Evolutionary conservation across 192 early-diverging fungal genomes (phyloP), one percentile per base, ranked within the genome.

Genomic region (Paraglomus brasilianum): DNA sequence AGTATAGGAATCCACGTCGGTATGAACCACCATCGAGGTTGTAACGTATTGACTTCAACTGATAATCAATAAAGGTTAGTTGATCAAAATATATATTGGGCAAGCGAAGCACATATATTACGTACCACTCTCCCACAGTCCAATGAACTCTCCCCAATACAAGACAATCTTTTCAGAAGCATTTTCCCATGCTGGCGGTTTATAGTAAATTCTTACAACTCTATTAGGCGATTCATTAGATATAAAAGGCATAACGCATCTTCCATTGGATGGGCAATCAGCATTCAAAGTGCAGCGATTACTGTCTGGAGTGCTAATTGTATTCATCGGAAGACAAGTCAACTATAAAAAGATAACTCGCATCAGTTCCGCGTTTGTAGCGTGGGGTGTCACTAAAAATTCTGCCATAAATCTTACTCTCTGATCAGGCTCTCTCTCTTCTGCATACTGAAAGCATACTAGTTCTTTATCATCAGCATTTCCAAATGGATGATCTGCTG

Each of bases 111-210:
- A 15, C 19, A 42, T 14, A 62, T 21, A 19, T 70, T 1, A 30
- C 76, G 57, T 71, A 87, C 87, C 78, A 44, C 79, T 82, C 78
- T 91, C 88, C 83, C 85, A 91, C 5, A 92, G 78, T 72, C 90
- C 88, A 22, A 83, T 77, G 21, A 88, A 77, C 66, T 90, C 86
- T 10, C 90, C 88, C 49, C 87, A 70, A 75, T 85, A 90, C 17
- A 85, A 66, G 4, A 92, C 74, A 8, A 80, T 73, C 50, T 85
- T 75, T 4, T 79, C 80, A n/a, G 44, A 19, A 53, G 49, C 47
- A 44, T 69, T 41, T 40, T 64, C 47, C 78, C 79, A 85, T 42
- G 64, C 61, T 2, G 81, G 77, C 8, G 74, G 59, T 30, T 77
- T 65, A 52, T 77, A 74, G 51, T 84, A 82, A n/a, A 91, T 74